Percentiles rank a stretch among this genome's conserved stretches.
phyloP scores from a whole-genome alignment of 1,284 basidiomycete species.

The Sanguinoderma infundibulare region DNA sequence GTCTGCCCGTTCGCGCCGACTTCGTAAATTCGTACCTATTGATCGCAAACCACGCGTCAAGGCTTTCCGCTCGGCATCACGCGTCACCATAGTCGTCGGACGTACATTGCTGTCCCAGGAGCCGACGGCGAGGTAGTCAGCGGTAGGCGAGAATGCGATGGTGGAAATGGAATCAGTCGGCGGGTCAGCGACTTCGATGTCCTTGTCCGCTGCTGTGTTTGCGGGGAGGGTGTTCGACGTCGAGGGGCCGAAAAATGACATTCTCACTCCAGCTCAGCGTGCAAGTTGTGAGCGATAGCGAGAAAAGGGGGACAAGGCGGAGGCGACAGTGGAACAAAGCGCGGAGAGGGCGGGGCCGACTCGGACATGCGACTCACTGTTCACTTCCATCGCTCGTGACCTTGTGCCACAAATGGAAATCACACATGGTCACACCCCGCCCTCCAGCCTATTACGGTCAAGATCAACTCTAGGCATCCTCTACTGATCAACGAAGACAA shows the following conservation, averaged over 20 bases:
- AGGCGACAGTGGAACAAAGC: not conserved
- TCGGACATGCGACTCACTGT: slow-evolving; percentile 1
- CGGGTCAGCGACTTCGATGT: slow-evolving; percentile 76
- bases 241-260: slow-evolving; percentile 47
- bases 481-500: too few relatives aligned
- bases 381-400: slow-evolving; percentile 11
- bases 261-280: slow-evolving; percentile 17
- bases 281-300: not conserved
- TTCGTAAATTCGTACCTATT: slow-evolving; percentile 66
- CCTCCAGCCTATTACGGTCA: too few relatives aligned
- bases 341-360: not conserved
- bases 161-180: slow-evolving; percentile 79
- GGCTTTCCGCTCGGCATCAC: not conserved
- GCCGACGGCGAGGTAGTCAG: slow-evolving; percentile 75
- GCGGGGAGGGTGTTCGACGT: slow-evolving; percentile 35
- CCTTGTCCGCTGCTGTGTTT: slow-evolving; percentile 50
- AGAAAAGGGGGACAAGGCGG: not conserved
- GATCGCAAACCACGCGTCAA: not conserved
- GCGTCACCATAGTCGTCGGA: not conserved
- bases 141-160: slow-evolving; percentile 65
- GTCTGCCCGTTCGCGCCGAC: slow-evolving; percentile 60
- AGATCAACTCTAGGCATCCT: too few relatives aligned
- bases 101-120: slow-evolving; percentile 82
- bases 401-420: not conserved
- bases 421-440: not conserved